Base-by-base conservation (phyloP, 768 basidiomycete species). In the Mycena vitilis region DNA sequence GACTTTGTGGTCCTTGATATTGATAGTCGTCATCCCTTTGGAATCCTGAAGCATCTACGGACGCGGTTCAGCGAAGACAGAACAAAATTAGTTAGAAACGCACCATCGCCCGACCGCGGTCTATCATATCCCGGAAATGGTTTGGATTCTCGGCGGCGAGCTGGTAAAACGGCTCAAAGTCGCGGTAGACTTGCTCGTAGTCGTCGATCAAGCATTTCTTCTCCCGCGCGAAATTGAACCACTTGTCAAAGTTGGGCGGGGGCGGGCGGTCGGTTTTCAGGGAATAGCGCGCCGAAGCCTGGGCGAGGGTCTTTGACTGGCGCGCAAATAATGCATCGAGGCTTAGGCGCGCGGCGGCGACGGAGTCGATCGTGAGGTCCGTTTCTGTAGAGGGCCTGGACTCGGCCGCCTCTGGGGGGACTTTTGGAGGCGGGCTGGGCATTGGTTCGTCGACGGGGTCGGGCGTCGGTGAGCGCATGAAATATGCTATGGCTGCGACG, bases 141-240 rank as follows among this genome's bases (percentile, higher is more conserved):
- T 63, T 36, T 0, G 70, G 70, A 40, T 68, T 58, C 15, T 61
- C 61, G n/a, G 2, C 38, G 5, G 69, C 62, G 34, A 69, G 63
- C 54, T 71, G 70, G 45, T 71, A 71, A 48, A 64, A 71, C 54
- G 70, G 66, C 66, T 68, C 70, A 42, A 73, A 70, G 58, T 73
- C 72, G n/a, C 66, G 65, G 2, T 49, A 56, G 16, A 73, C 55
- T 30, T 70, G 72, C 30, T 70, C 66, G 52, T 73, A 73, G 36
- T 73, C 71, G 60, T 73, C 71, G 53, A 73, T 68, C 44, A 73
- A 60, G 63, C 72, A 73, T 37, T 69, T 63, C 10, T 71, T 60
- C 22, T 65, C 30, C 44, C 53, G 25, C 30, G 72, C 66, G 25
- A 67, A 67, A 13, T 25, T 30, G 42, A 73, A 73, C 72, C 72